Percentiles rank a stretch among this genome's conserved stretches.
phyloP scores from a whole-genome alignment of 2,329 filamentous ascomycete genomes.

The Talaromyces sp. region DNA sequence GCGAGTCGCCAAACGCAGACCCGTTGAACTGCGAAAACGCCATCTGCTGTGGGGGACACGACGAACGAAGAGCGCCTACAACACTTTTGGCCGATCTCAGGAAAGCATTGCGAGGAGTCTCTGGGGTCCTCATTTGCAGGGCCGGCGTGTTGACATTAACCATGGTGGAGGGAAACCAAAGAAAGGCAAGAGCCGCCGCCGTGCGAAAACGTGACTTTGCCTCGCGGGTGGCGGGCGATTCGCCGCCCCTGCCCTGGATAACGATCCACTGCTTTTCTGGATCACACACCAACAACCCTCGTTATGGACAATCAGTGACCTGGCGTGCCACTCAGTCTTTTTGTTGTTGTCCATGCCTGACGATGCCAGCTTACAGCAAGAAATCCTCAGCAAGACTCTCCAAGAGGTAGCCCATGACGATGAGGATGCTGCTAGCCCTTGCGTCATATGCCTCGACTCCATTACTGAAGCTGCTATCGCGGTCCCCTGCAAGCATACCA shows the following conservation, averaged over 20 bases:
- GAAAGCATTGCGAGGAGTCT: conserved; percentile 10
- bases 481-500: conserved; percentile 69
- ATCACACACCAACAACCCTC: not conserved
- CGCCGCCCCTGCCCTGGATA: not conserved
- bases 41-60: conserved; percentile 15
- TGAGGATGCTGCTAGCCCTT: conserved; percentile 47
- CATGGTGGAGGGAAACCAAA: not conserved
- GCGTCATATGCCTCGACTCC: conserved; percentile 80
- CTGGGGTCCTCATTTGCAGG: not conserved
- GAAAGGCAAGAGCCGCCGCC: conserved; percentile 4
- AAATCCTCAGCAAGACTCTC: conserved; percentile 41
- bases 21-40: conserved; percentile 23
- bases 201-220: conserved; percentile 17
- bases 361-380: conserved; percentile 36
- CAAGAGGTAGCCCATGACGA: conserved; percentile 36
- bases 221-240: not conserved
- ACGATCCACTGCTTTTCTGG: not conserved
- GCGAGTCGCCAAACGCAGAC: conserved; percentile 16
- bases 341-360: conserved; percentile 27
- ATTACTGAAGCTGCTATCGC: conserved; percentile 68
- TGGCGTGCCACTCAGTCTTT: not conserved
- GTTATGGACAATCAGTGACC: conserved; percentile 8
- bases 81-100: conserved; percentile 34
- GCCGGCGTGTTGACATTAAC: not conserved
- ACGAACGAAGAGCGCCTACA: conserved; percentile 20